Base-by-base conservation (phyloP, 352 stramenopile species). In the Globisporangium spinosum region DNA sequence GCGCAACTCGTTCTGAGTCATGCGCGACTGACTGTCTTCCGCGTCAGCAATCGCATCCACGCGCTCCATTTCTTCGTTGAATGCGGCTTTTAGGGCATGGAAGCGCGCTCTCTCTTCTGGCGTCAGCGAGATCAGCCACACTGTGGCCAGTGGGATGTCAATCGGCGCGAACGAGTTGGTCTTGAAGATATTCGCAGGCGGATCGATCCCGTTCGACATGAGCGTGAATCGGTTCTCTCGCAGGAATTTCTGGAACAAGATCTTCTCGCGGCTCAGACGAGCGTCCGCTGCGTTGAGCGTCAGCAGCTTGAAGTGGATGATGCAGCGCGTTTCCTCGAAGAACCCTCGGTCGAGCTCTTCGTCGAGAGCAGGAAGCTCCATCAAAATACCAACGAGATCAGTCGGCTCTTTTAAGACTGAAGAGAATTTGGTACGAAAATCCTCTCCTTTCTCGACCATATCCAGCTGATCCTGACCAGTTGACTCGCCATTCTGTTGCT, bases 201-300 rank as follows among this genome's bases (percentile, higher is more conserved):
- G 91, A 51, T 94, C 92, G 57, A 98, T 97, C 2, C 90, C 89
- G 60, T 97, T 98, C 20, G 90, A 94, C 76, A 97, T 90, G 72
- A 98, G 86, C 73, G 97, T 97, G 78, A 97, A 98, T 58, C 91
- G 84, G 70, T 98, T 97, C 74, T 98, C 93, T 43, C 91, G 83
- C 40, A 98, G 67, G 61, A 98, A 98, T 65, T 97, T 95, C 64
- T 97, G 90, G 65, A 98, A 98, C 40, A 98, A 56, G 27, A 98
- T 94, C 65, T 95, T 94, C 62, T 97, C 89, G 45, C 91, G 87
- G 51, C 89, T 84, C 23, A 98, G 65, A 0, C 90, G 89, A 2
- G 89, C 90, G 62, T 98, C 90, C 0, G 91, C 90, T 2, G 87
- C 89, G 27, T 94, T 91, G 13, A 98, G 64, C 64, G 98, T 70